phyloP scores from a whole-genome alignment of 495 filamentous ascomycete genomes.

The Penicillium antarcticum region DNA sequence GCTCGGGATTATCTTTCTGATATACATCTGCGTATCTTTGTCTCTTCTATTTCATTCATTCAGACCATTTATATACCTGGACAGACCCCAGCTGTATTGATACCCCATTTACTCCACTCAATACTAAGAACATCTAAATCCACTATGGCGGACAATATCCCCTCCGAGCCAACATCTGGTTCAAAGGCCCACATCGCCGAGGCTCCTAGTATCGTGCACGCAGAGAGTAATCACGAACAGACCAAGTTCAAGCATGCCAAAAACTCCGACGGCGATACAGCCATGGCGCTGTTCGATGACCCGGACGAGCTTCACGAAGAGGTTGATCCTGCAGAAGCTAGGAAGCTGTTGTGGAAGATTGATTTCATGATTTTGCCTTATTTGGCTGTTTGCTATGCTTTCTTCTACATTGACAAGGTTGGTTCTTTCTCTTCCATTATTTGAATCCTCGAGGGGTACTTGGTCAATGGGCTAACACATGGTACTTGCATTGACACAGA shows the following conservation, averaged over 20 bases:
- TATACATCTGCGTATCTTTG: background rate
- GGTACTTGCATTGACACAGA: conserved; percentile 42
- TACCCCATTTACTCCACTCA: background rate
- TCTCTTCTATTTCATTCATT: background rate
- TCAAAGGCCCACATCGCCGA: conserved; percentile 23
- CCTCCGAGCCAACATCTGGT: conserved; percentile 12
- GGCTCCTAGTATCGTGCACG: conserved; percentile 20
- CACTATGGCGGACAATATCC: conserved; percentile 12
- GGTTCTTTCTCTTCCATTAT: conserved; percentile 10
- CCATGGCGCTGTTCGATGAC: conserved; percentile 43
- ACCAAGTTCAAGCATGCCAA: conserved; percentile 28
- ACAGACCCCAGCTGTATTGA: background rate
- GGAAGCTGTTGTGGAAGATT: conserved; percentile 51
- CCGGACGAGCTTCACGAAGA: conserved; percentile 42
- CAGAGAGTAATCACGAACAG: conserved; percentile 21
- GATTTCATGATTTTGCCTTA: conserved; percentile 50
- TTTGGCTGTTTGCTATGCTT: conserved; percentile 56
- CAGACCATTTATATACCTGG: background rate
- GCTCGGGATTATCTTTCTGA: background rate
- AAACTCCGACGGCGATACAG: conserved; percentile 39
- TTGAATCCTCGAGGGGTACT: background rate
- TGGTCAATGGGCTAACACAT: conserved; percentile 12
- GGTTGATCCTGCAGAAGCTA: conserved; percentile 47
- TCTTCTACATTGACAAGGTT: conserved; percentile 59
- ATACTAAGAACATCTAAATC: background rate